Conservation (phyloP, 2,329 filamentous ascomycete genomes). For the Epichloe gansuensis region DNA sequence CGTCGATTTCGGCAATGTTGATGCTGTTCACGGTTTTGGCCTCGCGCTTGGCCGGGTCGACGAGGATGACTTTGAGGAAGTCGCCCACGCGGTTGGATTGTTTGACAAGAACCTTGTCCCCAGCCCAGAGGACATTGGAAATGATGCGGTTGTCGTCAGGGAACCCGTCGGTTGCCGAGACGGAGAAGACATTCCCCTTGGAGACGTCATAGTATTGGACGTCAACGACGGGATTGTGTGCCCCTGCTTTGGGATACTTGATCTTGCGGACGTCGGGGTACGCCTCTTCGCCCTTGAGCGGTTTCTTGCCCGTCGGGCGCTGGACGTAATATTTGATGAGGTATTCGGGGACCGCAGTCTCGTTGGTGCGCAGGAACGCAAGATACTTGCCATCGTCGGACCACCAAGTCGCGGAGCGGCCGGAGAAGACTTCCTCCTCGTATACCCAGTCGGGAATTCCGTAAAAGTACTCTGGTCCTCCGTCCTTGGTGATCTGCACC, state of each 20-base stretch:
- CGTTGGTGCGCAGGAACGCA: constrained; percentile 87
- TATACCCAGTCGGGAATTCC: constrained; percentile 97
- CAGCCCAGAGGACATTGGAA: constrained; percentile 87
- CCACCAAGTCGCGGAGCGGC: constrained; percentile 88
- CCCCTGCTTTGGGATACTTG: constrained; percentile 95
- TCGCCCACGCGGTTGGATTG: constrained; percentile 94
- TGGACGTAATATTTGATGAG: constrained; percentile 90
- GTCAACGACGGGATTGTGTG: constrained; percentile 83
- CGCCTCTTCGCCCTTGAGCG: constrained; percentile 59
- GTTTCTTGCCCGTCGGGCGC: constrained; percentile 62
- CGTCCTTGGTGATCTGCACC: constrained; percentile 71
- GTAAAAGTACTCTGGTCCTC: constrained; percentile 82
- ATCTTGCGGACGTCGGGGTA: constrained; percentile 87
- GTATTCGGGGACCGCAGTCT: constrained; percentile 81
- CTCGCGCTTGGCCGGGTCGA: constrained; percentile 62
- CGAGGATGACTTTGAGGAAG: constrained; percentile 71
- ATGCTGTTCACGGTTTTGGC: constrained; percentile 70
- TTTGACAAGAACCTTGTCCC: constrained; percentile 71
- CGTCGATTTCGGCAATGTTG: constrained; percentile 75
- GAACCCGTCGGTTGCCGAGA: constrained; percentile 69
- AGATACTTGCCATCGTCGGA: constrained; percentile 79
- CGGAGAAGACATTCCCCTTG: constrained; percentile 65
- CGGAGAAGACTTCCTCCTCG: constrained; percentile 54
- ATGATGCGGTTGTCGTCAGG: constrained; percentile 74
- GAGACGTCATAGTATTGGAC: constrained; percentile 79